A percentile compares a stretch with the other conserved stretches of the same genome.
Evolutionary conservation across 2,329 filamentous ascomycete species (phyloP).

Genomic region (Beauveria bassiana): DNA sequence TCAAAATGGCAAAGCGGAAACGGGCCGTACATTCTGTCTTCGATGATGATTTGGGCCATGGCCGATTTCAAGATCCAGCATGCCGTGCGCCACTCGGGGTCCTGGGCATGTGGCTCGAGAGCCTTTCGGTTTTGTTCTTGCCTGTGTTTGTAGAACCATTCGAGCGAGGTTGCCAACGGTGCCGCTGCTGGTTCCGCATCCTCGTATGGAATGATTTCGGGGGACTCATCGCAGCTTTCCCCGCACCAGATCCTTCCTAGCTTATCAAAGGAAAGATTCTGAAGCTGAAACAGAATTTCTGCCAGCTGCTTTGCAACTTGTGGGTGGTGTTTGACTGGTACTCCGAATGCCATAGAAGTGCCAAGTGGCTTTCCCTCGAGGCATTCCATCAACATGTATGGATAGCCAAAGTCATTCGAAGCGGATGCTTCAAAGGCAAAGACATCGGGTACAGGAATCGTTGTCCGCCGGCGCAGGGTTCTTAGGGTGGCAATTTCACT

Average conservation of each 20-base stretch:
- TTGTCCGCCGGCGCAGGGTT: slow-evolving; percentile 7
- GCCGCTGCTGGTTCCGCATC: neutral
- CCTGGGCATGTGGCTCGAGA: neutral
- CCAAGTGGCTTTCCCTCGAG: neutral
- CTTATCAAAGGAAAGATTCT: slow-evolving; percentile 8
- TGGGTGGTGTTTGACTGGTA: neutral
- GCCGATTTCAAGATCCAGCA: slow-evolving; percentile 25
- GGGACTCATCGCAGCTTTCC: neutral
- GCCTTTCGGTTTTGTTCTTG: neutral
- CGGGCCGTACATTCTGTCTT: slow-evolving; percentile 24
- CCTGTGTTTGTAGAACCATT: neutral
- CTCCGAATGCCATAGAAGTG: neutral
- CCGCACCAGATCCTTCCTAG: slow-evolving; percentile 13
- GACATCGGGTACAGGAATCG: slow-evolving; percentile 7
- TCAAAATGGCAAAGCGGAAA: slow-evolving; percentile 28
- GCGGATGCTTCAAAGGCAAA: slow-evolving; percentile 7
- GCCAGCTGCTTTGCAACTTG: neutral
- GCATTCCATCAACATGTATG: slow-evolving; percentile 11
- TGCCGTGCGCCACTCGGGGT: slow-evolving; percentile 21
- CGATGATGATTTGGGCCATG: slow-evolving; percentile 21
- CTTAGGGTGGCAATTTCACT: slow-evolving; percentile 12
- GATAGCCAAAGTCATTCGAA: slow-evolving; percentile 10
- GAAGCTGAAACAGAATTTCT: slow-evolving; percentile 11
- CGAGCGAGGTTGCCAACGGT: neutral
- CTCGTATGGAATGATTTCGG: neutral